Base-by-base conservation (phyloP, 192 early-diverging fungal genomes). In the Coemansia sp. region DNA sequence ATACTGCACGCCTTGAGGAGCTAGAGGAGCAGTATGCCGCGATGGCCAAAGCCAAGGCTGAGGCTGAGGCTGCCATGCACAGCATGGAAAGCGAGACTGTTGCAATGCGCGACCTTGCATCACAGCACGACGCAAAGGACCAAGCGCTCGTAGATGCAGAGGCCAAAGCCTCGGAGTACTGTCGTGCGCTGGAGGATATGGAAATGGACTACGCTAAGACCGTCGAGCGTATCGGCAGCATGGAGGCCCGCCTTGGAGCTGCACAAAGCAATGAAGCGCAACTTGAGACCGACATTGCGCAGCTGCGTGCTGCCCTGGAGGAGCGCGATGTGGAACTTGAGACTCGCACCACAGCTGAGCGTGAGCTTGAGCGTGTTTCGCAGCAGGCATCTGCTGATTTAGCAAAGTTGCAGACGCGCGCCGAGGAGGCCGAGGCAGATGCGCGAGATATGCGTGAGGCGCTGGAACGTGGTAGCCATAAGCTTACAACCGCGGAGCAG, bases 61-160 rank as follows among this genome's bases (percentile, higher is more conserved):
- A 69, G 32, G 52, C 86, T 3, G 90, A 92, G 57, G 61, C 50
- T 6, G 66, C 93, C 0, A 63, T 85, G 36, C 76, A 70, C 24
- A 86, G 89, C 58, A 78, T 91, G 32, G 86, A 88, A 32, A 87
- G 86, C 39, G 90, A 92, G 67, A 84, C 85, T 7, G 72, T 66
- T 5, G 64, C 74, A 6, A 75, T 87, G 54, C 72, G 76, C 19
- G 82, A 83, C 56, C 71, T 88, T 31, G 89, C 88, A 20, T 86
- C 91, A 19, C 78, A 85, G 63, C 86, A 87, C 53, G 72, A 67
- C 25, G 60, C 61, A 27, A 64, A 85, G 22, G 90, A 93, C 64
- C 82, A 90, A 29, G 73, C 75, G 5, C 77, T 85, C 21, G 82
- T 70, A 39, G 82, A 80, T 50, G 60, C 84, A 36, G 91, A 89